Evolutionary conservation across 1,284 basidiomycete species (phyloP), one percentile per base, ranked within the genome.

Genomic region (Ceratobasidium sp.): DNA sequence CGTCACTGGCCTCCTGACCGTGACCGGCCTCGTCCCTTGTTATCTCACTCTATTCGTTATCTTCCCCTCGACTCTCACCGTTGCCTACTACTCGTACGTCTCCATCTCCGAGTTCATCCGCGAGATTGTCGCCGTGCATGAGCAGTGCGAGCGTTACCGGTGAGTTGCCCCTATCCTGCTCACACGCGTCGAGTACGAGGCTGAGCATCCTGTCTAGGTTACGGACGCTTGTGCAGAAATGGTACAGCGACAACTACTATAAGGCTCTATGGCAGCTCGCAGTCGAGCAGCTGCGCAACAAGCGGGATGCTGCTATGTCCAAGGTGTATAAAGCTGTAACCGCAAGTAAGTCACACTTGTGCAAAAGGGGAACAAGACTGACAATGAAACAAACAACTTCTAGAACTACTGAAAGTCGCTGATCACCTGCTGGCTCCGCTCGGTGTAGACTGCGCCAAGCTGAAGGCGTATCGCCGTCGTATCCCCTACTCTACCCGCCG

Each of bases 121-220:
- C 13, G 64, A 67, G 44, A 18, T 23, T 26, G 12, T 67, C 42
- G 49, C 10, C 2, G 18, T 7, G 3, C 46, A 49, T 18, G 18
- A 49, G 12, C 46, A 18, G 10, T 49, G 18, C 46, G 18, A 49
- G 18, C 46, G 46, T 18, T 12, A 12, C 46, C 46, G 28, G 64
- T 67, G 64, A 49, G 64, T 28, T 12, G 18, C 64, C 64, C 44
- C 64, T 66, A 66, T 66, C 26, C 6, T 51, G 15, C 13, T 26
- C 0, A 28, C 10, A 13, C 44, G 44, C 23, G 44, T 9, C 23
- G 15, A n/a, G 2, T 4, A 49, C 20, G 9, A 46, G 12, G 23
- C 26, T 49, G 6, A 67, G 9, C 10, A 2, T 13, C 64, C 49
- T 15, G 64, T 12, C 40, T 26, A 44, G 40, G 4, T 33, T 33